Base-by-base conservation (phyloP, 257 asterid species). In the Gardenia jasminoides region DNA sequence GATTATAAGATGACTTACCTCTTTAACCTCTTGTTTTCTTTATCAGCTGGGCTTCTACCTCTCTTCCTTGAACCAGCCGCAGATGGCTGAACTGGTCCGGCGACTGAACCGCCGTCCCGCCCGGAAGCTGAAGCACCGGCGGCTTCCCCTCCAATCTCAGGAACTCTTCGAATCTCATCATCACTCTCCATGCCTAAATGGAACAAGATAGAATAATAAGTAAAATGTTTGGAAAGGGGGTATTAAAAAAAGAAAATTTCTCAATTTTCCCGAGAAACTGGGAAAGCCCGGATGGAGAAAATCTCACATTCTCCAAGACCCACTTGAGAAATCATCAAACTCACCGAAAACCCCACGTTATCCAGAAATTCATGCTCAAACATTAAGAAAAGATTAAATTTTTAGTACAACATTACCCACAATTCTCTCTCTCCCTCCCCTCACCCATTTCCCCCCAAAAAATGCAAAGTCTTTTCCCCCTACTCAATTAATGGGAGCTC, bases 81-180 rank as follows among this genome's bases (percentile, higher is more conserved):
- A 0, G 96, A 86, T 12, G 89, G 89, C 87, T 91, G 97, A 16
- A 76, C 85, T 10, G 85, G 80, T 16, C 97, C 97, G 20, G 87
- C 88, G 3, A 24, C 80, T 2, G 88, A 82, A 20, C 88, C 88
- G 33, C 91, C 91, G 7, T 88, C 91, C 8, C 90, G 89, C 20
- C 93, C 90, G 3, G 96, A 90, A 74, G 89, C 90, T 12, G 88
- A 83, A 24, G 81, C 62, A 5, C 91, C 96, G 67, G 80, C 84
- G 9, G 80, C 86, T 82, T 90, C 99, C 39, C 90, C 98, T 41
- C 93, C 98, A 39, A 96, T 81, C 90, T 96, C 99, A 68, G 99
- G 99, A 79, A 96, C 99, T 83, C 99, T 89, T 81, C 99, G 87
- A 56, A 93, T 91, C 88, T 96, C 99, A 79, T 96, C 99, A 84